Percentiles rank a stretch among this genome's conserved stretches.
Conservation (phyloP, 2,329 filamentous ascomycete species). For the Aaosphaeria pasadenensis region DNA sequence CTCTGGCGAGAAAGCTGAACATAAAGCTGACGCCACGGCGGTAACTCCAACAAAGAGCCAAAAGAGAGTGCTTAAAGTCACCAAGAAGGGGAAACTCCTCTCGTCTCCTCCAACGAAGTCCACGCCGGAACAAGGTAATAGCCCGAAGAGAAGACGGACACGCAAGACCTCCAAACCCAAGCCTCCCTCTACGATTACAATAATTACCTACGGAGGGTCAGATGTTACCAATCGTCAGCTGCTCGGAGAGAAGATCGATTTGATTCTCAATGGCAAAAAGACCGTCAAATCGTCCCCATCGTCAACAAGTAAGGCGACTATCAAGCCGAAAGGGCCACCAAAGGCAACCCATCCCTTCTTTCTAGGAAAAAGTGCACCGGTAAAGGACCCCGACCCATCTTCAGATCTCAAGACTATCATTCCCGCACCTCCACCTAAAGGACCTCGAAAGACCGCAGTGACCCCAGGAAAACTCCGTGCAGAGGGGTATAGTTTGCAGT, state of each 20-base stretch:
- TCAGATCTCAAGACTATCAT: slow-evolving; percentile 7
- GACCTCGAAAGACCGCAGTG: slow-evolving; percentile 36
- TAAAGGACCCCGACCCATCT: slow-evolving; percentile 14
- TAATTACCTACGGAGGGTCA: slow-evolving; percentile 56
- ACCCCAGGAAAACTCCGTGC: slow-evolving; percentile 47
- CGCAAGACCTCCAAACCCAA: slow-evolving; percentile 19
- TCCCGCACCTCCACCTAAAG: slow-evolving; percentile 21
- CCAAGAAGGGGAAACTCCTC: slow-evolving; percentile 45
- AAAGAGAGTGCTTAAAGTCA: slow-evolving; percentile 40
- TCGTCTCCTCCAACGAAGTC: slow-evolving; percentile 38
- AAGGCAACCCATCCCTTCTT: slow-evolving; percentile 70
- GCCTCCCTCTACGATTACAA: slow-evolving; percentile 44
- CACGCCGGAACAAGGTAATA: slow-evolving; percentile 9
- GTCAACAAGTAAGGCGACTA: slow-evolving; percentile 6
- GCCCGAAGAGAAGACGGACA: slow-evolving; percentile 47
- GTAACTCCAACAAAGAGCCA: not conserved
- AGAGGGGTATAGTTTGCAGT: slow-evolving; percentile 23
- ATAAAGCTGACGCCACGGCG: not conserved
- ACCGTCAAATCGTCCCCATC: slow-evolving; percentile 10
- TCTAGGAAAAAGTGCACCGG: slow-evolving; percentile 48
- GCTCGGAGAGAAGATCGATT: slow-evolving; percentile 60
- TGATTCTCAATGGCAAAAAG: slow-evolving; percentile 52
- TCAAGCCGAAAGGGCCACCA: slow-evolving; percentile 29
- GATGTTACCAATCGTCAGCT: slow-evolving; percentile 45
- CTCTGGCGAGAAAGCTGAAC: not conserved